Percentiles rank a stretch among this genome's conserved stretches.
These are phyloP conservation scores for Candida sonorensis DNA, from an alignment of 805 yeast genomes.

Conservation along the genomic window DNA sequence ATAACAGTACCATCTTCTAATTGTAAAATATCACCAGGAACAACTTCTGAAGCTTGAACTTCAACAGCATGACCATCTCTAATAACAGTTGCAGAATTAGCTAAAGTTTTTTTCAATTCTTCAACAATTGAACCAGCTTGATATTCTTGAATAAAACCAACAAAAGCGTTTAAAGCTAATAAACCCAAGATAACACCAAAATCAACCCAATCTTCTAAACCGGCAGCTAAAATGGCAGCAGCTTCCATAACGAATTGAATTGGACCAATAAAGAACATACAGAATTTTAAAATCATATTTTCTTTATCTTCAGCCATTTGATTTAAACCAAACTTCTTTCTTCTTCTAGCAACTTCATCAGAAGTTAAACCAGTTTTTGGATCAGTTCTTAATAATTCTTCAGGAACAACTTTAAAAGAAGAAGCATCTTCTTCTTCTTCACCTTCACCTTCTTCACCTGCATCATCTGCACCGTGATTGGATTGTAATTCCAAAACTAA, in stretches of 20 bases:
- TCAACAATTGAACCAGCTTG: slow-evolving; percentile 95
- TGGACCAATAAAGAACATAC: slow-evolving; percentile 86
- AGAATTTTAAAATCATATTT: slow-evolving; percentile 66
- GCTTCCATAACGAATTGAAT: slow-evolving; percentile 96
- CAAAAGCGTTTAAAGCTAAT: slow-evolving; percentile 72
- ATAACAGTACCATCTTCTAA: slow-evolving; percentile 90
- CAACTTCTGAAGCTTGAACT: slow-evolving; percentile 77
- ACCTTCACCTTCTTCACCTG: slow-evolving; percentile 43
- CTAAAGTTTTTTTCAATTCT: slow-evolving; percentile 85
- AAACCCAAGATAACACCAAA: slow-evolving; percentile 89
- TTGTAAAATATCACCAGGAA: slow-evolving; percentile 92
- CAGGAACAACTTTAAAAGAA: slow-evolving; percentile 72
- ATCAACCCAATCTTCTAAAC: slow-evolving; percentile 94
- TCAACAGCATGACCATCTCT: slow-evolving; percentile 79
- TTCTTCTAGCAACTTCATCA: slow-evolving; percentile 71
- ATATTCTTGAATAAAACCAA: slow-evolving; percentile 90
- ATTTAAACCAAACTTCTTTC: slow-evolving; percentile 83
- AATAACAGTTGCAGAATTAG: slow-evolving; percentile 74
- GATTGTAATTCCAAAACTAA: slow-evolving; percentile 72
- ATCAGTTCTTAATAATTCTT: slow-evolving; percentile 75
- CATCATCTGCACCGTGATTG: slow-evolving; percentile 41
- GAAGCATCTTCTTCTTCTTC: slow-evolving; percentile 40
- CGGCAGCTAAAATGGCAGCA: slow-evolving; percentile 90
- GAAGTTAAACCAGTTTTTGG: slow-evolving; percentile 65
- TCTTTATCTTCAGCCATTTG: slow-evolving; percentile 86